Percentiles rank a stretch among this genome's conserved stretches.
phyloP scores from a whole-genome alignment of 371 early-diverging fungal genomes.

The Cokeromyces recurvatus region DNA sequence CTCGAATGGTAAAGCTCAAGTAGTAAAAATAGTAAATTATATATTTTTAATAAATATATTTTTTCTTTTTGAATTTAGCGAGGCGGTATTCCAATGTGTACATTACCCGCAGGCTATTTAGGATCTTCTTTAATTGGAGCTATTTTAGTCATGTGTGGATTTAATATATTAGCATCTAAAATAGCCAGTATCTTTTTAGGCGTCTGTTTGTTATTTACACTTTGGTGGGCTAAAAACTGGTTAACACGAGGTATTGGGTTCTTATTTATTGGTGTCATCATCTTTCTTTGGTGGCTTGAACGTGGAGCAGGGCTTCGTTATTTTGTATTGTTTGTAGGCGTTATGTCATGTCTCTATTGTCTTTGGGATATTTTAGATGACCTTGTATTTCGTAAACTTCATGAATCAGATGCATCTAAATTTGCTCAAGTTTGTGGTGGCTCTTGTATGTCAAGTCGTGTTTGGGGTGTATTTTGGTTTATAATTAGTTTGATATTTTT shows the following conservation, averaged over 20 bases:
- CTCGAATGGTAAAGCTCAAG: slow-evolving; percentile 62
- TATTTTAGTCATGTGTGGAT: slow-evolving; percentile 87
- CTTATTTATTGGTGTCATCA: slow-evolving; percentile 76
- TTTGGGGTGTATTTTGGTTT: slow-evolving; percentile 91
- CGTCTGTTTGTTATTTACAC: slow-evolving; percentile 65
- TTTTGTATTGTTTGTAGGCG: slow-evolving; percentile 88
- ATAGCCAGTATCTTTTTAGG: slow-evolving; percentile 78
- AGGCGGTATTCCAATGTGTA: slow-evolving; percentile 71
- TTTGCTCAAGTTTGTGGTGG: slow-evolving; percentile 81
- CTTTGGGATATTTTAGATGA: slow-evolving; percentile 95
- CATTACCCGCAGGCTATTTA: slow-evolving; percentile 76
- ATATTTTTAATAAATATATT: not conserved
- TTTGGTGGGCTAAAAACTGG: slow-evolving; percentile 89
- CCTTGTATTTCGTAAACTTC: slow-evolving; percentile 81
- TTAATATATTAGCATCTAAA: slow-evolving; percentile 82
- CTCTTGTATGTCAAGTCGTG: slow-evolving; percentile 72
- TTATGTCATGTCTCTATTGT: slow-evolving; percentile 88
- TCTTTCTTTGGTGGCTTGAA: slow-evolving; percentile 81
- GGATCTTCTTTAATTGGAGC: slow-evolving; percentile 82
- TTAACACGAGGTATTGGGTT: slow-evolving; percentile 78
- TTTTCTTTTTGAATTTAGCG: slow-evolving; percentile 25
- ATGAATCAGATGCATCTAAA: slow-evolving; percentile 89
- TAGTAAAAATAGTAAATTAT: not conserved
- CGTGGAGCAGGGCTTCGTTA: slow-evolving; percentile 73
- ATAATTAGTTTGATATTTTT: slow-evolving; percentile 79